Evolutionary conservation across 148 eudicot genomes (phyloP).

Genomic region (Rhododendron kiyosumense): DNA sequence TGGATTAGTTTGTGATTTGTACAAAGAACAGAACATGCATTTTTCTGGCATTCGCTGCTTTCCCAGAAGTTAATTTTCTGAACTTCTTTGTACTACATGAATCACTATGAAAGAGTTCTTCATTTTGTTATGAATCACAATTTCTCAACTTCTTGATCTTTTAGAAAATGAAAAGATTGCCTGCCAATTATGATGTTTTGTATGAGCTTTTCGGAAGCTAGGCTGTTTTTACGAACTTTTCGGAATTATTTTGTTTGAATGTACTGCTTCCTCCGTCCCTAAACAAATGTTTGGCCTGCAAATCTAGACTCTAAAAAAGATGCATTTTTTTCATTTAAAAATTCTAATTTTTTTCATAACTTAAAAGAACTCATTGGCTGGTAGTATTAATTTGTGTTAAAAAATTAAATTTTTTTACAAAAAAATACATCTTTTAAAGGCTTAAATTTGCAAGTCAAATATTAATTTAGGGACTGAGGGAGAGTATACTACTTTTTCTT

Average conservation of each 20-base stretch:
- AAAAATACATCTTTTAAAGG: too few species aligned
- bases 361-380: too few species aligned
- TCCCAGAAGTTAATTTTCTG: not conserved
- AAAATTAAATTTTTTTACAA: too few species aligned
- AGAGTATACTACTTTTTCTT: not conserved
- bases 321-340: too few species aligned
- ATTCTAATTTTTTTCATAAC: too few species aligned
- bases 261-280: not conserved
- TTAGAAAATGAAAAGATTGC: too few species aligned
- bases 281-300: too few species aligned
- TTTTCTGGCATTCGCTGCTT: not conserved
- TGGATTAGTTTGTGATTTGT: not conserved
- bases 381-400: not conserved
- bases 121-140: not conserved
- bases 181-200: too few species aligned
- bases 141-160: too few species aligned
- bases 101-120: not conserved
- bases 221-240: not conserved
- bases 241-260: not conserved
- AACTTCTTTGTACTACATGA: not conserved
- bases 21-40: not conserved
- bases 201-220: too few species aligned
- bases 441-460: accelerated
- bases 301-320: too few species aligned
- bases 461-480: not conserved